Percentiles rank a stretch among this genome's conserved stretches.
Conservation (phyloP, 2,329 filamentous ascomycete species). For the Epichloe baconii region DNA sequence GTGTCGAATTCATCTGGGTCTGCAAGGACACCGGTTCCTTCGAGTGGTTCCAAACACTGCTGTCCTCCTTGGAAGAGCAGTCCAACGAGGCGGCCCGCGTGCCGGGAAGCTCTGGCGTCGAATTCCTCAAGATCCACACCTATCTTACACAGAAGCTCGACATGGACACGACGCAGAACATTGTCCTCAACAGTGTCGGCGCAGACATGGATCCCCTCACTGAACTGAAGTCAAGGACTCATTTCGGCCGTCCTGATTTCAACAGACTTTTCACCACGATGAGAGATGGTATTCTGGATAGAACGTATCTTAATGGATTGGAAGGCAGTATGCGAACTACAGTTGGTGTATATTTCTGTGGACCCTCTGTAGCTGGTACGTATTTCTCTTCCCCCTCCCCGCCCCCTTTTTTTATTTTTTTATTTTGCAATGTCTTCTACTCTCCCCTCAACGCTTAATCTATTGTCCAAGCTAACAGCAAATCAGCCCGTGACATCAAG, state of each 20-base stretch:
- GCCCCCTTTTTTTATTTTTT: too few relatives aligned
- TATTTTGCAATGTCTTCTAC: too few relatives aligned
- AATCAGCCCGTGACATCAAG: conserved; percentile 67
- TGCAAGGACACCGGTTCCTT: conserved; percentile 93
- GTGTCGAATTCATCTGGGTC: conserved; percentile 98
- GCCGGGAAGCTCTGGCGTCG: conserved; percentile 52
- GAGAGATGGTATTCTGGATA: conserved; percentile 75
- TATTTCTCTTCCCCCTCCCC: neutral
- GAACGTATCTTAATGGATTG: conserved; percentile 72
- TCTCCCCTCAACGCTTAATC: too few relatives aligned
- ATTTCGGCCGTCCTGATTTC: conserved; percentile 93
- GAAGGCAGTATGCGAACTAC: conserved; percentile 67
- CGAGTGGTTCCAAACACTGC: conserved; percentile 95
- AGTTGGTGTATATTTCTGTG: conserved; percentile 96
- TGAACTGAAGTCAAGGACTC: conserved; percentile 77
- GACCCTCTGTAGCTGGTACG: conserved; percentile 57
- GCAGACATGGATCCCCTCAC: conserved; percentile 81
- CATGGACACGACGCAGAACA: conserved; percentile 86
- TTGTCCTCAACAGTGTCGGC: conserved; percentile 90
- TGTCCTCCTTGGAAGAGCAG: conserved; percentile 82
- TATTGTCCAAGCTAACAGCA: neutral
- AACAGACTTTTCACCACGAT: conserved; percentile 65
- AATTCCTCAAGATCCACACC: conserved; percentile 96
- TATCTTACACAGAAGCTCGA: conserved; percentile 93
- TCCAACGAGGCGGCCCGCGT: conserved; percentile 56